Conservation (phyloP, 2,329 filamentous ascomycete species). For the Penicillium sp. region DNA sequence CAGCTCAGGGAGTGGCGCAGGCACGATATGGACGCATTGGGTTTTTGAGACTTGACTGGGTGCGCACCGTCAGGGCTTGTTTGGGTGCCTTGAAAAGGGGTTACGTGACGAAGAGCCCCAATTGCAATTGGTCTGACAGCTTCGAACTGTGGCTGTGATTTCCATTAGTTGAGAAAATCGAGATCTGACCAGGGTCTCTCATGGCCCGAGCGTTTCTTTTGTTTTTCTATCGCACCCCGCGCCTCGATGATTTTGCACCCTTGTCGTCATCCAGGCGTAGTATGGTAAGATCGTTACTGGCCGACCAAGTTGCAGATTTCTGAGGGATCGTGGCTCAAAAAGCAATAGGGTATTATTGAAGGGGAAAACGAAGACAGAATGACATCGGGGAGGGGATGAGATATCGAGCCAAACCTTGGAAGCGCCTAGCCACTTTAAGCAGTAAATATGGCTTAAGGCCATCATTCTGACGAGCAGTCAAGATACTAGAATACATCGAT, state of each 20-base stretch:
- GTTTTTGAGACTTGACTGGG: neutral
- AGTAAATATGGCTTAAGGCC: neutral
- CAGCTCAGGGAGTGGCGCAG: neutral
- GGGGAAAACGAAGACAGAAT: neutral
- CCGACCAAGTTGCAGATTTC: neutral
- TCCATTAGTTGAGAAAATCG: conserved; percentile 1
- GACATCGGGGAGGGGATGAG: neutral
- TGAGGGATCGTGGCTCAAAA: neutral
- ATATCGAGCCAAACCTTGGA: neutral
- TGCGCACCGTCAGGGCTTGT: neutral
- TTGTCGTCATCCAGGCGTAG: neutral
- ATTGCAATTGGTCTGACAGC: neutral
- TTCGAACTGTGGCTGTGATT: neutral
- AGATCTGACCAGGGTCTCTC: neutral
- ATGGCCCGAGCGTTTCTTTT: neutral
- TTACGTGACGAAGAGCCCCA: neutral
- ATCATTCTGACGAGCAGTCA: neutral
- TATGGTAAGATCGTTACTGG: neutral
- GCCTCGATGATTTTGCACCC: neutral
- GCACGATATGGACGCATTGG: neutral
- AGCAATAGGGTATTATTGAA: neutral
- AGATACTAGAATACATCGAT: neutral
- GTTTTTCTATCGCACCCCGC: conserved; percentile 3
- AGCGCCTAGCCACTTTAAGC: neutral
- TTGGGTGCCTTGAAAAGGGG: neutral